Evolutionary conservation across 257 asterid genomes (phyloP).

Genomic region (Verbena officinalis): DNA sequence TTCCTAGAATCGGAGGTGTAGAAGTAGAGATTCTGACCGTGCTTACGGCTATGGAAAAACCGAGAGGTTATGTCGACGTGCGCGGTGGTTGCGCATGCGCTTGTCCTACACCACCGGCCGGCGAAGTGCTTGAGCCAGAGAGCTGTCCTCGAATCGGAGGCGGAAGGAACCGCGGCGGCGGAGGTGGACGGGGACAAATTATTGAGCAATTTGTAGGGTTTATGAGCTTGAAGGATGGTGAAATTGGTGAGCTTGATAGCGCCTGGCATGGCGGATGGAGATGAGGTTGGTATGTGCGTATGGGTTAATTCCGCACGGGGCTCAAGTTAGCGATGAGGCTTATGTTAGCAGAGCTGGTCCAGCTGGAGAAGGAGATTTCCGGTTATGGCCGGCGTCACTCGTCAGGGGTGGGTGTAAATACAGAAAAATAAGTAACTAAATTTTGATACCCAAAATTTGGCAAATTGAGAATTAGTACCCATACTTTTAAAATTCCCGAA

Average conservation of each 20-base stretch:
- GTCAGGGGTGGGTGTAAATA: neutral
- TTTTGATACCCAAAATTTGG: slow-evolving; percentile 16
- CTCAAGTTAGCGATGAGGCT: slow-evolving; percentile 55
- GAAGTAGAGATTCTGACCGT: slow-evolving; percentile 31
- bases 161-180: slow-evolving; percentile 29
- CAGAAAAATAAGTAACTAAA: neutral
- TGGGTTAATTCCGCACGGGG: slow-evolving; percentile 47
- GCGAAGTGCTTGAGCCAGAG: slow-evolving; percentile 33
- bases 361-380: slow-evolving; percentile 35
- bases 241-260: slow-evolving; percentile 57
- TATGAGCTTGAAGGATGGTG: slow-evolving; percentile 46
- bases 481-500: neutral
- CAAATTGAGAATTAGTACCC: neutral
- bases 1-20: slow-evolving; percentile 34
- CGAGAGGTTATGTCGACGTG: slow-evolving; percentile 28
- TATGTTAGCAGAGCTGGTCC: slow-evolving; percentile 49
- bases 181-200: slow-evolving; percentile 36
- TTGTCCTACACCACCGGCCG: slow-evolving; percentile 54
- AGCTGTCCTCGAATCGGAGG: slow-evolving; percentile 27
- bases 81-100: slow-evolving; percentile 40
- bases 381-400: slow-evolving; percentile 13
- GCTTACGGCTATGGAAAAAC: slow-evolving; percentile 23
- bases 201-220: slow-evolving; percentile 48
- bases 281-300: slow-evolving; percentile 15
- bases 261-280: slow-evolving; percentile 57